These are phyloP conservation scores for Malassezia obtusa DNA, from an alignment of 1,284 basidiomycete species.

Conservation along the genomic window DNA sequence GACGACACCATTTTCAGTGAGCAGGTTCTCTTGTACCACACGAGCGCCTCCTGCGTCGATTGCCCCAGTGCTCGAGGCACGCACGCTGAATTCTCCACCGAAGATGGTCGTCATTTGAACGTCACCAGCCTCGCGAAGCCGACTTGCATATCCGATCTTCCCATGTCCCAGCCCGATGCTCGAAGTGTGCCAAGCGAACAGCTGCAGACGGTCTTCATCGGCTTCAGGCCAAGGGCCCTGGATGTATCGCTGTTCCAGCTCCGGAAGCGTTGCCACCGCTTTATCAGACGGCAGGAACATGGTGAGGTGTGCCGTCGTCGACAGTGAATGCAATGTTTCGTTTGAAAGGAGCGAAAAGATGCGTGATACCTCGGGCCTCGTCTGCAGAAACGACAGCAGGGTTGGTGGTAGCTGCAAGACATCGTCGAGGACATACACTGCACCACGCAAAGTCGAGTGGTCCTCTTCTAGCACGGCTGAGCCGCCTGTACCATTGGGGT, in stretches of 20 bases:
- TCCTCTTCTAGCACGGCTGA: slow-evolving; percentile 47
- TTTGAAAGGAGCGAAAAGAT: slow-evolving; percentile 29
- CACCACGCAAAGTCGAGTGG: slow-evolving; percentile 56
- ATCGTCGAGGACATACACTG: slow-evolving; percentile 64
- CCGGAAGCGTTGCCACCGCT: slow-evolving; percentile 57
- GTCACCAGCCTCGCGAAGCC: slow-evolving; percentile 6
- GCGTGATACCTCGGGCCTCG: neutral
- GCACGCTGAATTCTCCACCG: slow-evolving; percentile 28
- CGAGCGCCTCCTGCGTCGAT: slow-evolving; percentile 21
- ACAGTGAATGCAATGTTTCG: slow-evolving; percentile 25
- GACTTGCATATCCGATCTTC: slow-evolving; percentile 26
- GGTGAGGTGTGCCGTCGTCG: slow-evolving; percentile 59
- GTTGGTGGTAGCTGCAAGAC: slow-evolving; percentile 68
- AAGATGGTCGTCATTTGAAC: slow-evolving; percentile 27
- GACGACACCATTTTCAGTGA: slow-evolving; percentile 56
- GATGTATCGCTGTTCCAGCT: slow-evolving; percentile 33
- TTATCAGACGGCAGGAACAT: slow-evolving; percentile 77
- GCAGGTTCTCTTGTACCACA: slow-evolving; percentile 37
- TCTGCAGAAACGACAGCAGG: slow-evolving; percentile 55
- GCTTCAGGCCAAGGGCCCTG: slow-evolving; percentile 26
- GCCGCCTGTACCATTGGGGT: slow-evolving; percentile 64
- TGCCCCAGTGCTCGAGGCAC: slow-evolving; percentile 9
- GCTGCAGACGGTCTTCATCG: slow-evolving; percentile 30
- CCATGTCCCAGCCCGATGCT: slow-evolving; percentile 33
- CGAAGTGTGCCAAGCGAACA: slow-evolving; percentile 41